phyloP scores from a whole-genome alignment of 2,329 filamentous ascomycete species.

The Tothia fuscella region DNA sequence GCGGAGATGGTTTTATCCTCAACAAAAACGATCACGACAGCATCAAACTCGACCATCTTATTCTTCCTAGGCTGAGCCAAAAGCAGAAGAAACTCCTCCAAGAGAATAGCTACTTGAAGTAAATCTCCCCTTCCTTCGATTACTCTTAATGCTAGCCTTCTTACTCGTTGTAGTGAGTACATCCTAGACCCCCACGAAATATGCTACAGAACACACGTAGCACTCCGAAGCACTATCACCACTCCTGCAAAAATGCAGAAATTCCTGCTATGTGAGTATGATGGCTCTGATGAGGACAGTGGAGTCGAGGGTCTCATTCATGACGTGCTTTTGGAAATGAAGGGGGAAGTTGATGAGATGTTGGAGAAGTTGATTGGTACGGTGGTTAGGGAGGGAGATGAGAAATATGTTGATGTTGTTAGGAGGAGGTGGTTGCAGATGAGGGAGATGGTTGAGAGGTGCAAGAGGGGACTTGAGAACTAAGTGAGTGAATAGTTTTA shows the following conservation, averaged over 20 bases:
- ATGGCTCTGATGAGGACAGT: background rate
- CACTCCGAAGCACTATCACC: background rate
- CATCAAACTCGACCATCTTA: constrained; percentile 29
- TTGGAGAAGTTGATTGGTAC: background rate
- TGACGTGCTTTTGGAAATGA: background rate
- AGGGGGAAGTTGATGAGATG: too few relatives aligned
- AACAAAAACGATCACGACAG: constrained; percentile 26
- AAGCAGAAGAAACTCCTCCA: constrained; percentile 25
- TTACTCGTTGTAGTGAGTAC: constrained; percentile 23
- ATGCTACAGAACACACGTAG: constrained; percentile 10
- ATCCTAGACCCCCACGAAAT: background rate
- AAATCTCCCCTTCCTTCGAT: too few relatives aligned
- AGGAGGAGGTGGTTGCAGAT: background rate
- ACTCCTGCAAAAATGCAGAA: background rate
- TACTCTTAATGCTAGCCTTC: too few relatives aligned
- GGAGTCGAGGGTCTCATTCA: background rate
- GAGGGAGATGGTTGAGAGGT: background rate
- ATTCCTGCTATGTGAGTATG: background rate
- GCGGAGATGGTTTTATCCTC: constrained; percentile 32
- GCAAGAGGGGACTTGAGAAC: too few relatives aligned
- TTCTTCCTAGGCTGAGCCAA: constrained; percentile 26
- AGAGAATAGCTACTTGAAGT: constrained; percentile 32
- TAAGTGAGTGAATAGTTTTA: too few relatives aligned
- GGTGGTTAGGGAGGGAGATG: background rate
- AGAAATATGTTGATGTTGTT: background rate